Evolutionary conservation across 768 basidiomycete genomes (phyloP), one percentile per base, ranked within the genome.

Genomic region (Trametes coccinea): DNA sequence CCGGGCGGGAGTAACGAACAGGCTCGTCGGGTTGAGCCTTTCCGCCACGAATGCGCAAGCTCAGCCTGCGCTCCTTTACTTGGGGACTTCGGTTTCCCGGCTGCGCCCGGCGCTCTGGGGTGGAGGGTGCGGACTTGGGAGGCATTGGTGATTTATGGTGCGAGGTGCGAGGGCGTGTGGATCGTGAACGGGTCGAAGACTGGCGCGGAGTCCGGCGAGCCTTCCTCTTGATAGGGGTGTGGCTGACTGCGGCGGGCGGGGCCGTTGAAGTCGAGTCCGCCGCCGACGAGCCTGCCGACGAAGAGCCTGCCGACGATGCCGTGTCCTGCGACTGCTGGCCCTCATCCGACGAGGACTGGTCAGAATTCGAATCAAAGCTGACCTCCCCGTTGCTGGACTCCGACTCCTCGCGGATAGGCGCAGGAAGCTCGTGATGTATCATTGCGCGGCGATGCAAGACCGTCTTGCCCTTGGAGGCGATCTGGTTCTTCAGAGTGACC

Each of bases 171-270:
- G 55, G 33, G 13, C 17, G 43, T 39, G 34, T 27, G 39, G 10
- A 33, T 22, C 11, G 39, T 48, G 34, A 5, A 16, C n/a, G 41
- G 10, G 29, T 30, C 6, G 22, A 34, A 7, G 40, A n/a, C 11
- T 37, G 30, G 13, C 10, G 51, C 37, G 37, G n/a, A 9, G 33
- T 39, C 39, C 13, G 6, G 48, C 29, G 9, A 14, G 30, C 27
- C 27, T 49, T 30, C 11, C 14, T 13, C 41, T 45, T 34, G 2
- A 22, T 0, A 5, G 17, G 13, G 4, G 41, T 10, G 49, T 39
- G 57, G 57, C 57, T 59, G 57, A 45, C 56, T 10, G 57, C 41
- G 57, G 57, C 57, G 51, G 57, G 37, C 56, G 17, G 27, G 7
- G 29, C 34, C 29, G 29, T 11, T 4, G 29, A 10, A 14, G 48